Conservation (phyloP, 192 early-diverging fungal genomes). For the Glomus cerebriforme region DNA sequence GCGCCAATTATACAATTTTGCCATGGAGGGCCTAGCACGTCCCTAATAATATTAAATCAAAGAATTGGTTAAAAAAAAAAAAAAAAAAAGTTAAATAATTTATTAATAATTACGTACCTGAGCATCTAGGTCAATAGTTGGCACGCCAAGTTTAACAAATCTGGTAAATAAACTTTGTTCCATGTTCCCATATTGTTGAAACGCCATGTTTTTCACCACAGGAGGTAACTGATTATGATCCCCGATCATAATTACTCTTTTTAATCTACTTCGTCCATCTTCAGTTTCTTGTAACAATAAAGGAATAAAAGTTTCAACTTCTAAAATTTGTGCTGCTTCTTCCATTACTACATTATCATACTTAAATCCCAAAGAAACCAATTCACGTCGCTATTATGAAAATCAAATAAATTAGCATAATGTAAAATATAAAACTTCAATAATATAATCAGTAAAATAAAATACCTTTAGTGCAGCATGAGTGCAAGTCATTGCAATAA, state of each 20-base stretch:
- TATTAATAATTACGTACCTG: conserved; percentile 56
- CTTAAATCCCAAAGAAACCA: conserved; percentile 88
- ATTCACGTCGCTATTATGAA: conserved; percentile 61
- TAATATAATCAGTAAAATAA: too few species aligned
- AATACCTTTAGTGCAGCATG: conserved; percentile 85
- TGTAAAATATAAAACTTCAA: background rate
- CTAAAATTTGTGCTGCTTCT: conserved; percentile 93
- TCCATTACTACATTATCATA: conserved; percentile 97
- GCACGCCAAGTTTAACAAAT: conserved; percentile 92
- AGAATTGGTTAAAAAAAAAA: background rate
- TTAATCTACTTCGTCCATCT: conserved; percentile 65
- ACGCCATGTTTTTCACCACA: conserved; percentile 85
- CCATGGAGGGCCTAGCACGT: conserved; percentile 78
- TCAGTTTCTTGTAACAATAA: conserved; percentile 79
- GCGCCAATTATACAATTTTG: conserved; percentile 84
- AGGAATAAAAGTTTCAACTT: conserved; percentile 95
- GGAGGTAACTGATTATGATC: conserved; percentile 98
- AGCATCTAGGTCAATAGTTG: conserved; percentile 80
- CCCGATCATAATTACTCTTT: conserved; percentile 93
- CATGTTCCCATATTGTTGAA: conserved; percentile 88
- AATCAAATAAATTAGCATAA: conserved; percentile 1
- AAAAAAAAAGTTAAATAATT: conserved; percentile 9
- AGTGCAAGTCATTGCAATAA: conserved; percentile 97
- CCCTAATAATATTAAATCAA: conserved; percentile 52
- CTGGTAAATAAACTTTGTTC: conserved; percentile 94